Evolutionary conservation across 352 stramenopile genomes (phyloP).

Genomic region (Globisporangium spiculum): DNA sequence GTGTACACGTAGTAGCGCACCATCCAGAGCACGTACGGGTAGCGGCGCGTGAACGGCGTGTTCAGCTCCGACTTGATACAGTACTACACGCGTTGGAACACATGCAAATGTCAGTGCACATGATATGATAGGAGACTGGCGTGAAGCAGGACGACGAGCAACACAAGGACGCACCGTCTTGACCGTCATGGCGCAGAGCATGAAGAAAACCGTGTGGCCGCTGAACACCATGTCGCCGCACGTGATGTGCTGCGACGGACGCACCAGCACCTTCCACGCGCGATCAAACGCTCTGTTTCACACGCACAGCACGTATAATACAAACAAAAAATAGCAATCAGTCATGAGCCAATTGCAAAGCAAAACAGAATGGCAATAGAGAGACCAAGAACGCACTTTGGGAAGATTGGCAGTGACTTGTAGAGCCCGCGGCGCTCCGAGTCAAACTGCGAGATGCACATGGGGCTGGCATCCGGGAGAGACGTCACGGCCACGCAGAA

Average conservation of each 20-base stretch:
- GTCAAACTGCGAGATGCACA: slow-evolving; percentile 87
- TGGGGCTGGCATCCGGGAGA: slow-evolving; percentile 76
- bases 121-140: not conserved
- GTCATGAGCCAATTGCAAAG: not conserved
- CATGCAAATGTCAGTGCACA: not conserved
- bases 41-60: slow-evolving; percentile 81
- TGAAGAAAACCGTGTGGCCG: slow-evolving; percentile 82
- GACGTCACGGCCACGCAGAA: slow-evolving; percentile 85
- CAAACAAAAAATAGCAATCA: not conserved
- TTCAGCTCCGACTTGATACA: slow-evolving; percentile 77
- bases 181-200: slow-evolving; percentile 82
- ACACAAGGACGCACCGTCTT: slow-evolving; percentile 19
- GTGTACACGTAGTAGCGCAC: slow-evolving; percentile 80
- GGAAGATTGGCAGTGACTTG: slow-evolving; percentile 84
- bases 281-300: slow-evolving; percentile 64
- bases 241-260: slow-evolving; percentile 85
- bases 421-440: slow-evolving; percentile 47
- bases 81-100: slow-evolving; percentile 10
- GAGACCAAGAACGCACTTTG: slow-evolving; percentile 46
- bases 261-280: slow-evolving; percentile 81
- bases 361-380: not conserved
- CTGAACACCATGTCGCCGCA: slow-evolving; percentile 90
- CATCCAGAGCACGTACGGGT: slow-evolving; percentile 72
- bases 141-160: not conserved
- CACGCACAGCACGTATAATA: not conserved